Evolutionary conservation across 495 filamentous ascomycete genomes (phyloP).

Genomic region (Extremus antarcticus): DNA sequence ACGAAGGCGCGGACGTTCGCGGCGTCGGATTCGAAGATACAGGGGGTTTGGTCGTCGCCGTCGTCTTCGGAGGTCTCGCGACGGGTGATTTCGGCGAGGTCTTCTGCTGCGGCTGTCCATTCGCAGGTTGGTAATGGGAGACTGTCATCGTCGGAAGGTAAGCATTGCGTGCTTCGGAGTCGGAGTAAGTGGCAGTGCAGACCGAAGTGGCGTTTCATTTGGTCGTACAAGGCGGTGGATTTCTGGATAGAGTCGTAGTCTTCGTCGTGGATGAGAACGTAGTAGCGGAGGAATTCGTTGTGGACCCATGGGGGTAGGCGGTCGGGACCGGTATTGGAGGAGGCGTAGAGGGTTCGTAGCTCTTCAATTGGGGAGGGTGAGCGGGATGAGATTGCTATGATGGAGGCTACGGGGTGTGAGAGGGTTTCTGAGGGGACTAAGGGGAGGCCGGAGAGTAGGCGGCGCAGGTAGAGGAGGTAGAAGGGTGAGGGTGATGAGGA

Average conservation of each 20-base stretch:
- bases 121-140: conserved; percentile 65
- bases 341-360: conserved; percentile 65
- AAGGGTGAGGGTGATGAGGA: conserved; percentile 47
- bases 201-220: conserved; percentile 96
- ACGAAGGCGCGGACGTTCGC: conserved; percentile 78
- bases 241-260: conserved; percentile 84
- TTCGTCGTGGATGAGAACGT: conserved; percentile 95
- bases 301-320: conserved; percentile 71
- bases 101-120: conserved; percentile 84
- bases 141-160: conserved; percentile 87
- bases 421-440: conserved; percentile 83
- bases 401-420: conserved; percentile 85
- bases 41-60: conserved; percentile 63
- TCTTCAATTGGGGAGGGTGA: conserved; percentile 72
- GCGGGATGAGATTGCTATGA: conserved; percentile 87
- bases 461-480: conserved; percentile 69
- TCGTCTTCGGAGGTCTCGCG: conserved; percentile 45
- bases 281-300: conserved; percentile 84
- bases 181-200: conserved; percentile 88
- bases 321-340: conserved; percentile 57
- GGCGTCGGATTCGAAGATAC: conserved; percentile 83
- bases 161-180: conserved; percentile 71
- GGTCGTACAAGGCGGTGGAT: conserved; percentile 79
- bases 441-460: conserved; percentile 66
- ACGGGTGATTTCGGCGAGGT: conserved; percentile 58